Conservation (phyloP, 2,329 filamentous ascomycete genomes). For the Xenoacremonium recifei region DNA sequence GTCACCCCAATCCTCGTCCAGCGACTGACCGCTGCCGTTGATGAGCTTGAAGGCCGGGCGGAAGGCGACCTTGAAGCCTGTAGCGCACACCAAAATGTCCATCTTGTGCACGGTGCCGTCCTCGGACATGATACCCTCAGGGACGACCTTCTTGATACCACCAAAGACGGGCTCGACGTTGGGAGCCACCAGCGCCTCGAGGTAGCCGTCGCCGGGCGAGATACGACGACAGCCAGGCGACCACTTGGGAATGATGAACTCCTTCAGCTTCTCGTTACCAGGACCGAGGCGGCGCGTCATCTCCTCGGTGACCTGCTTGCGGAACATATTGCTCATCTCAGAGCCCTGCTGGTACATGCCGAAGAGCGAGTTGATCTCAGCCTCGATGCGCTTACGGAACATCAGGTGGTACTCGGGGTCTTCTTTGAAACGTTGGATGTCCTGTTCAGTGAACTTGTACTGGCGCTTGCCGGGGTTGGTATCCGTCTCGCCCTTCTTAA, state of each 20-base stretch:
- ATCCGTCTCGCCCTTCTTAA: slow-evolving; percentile 25
- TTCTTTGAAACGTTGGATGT: slow-evolving; percentile 37
- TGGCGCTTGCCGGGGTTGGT: slow-evolving; percentile 35
- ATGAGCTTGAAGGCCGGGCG: slow-evolving; percentile 42
- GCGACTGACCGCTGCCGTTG: slow-evolving; percentile 31
- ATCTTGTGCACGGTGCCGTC: slow-evolving; percentile 29
- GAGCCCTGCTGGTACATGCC: slow-evolving; percentile 41
- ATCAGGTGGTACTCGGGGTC: slow-evolving; percentile 39
- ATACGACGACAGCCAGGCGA: slow-evolving; percentile 42
- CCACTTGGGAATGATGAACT: slow-evolving; percentile 41
- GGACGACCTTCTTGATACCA: slow-evolving; percentile 34
- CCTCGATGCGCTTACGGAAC: slow-evolving; percentile 43
- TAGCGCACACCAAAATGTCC: slow-evolving; percentile 37
- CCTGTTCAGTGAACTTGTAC: slow-evolving; percentile 38
- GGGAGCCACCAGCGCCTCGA: slow-evolving; percentile 38
- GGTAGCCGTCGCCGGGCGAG: slow-evolving; percentile 41
- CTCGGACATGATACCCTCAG: slow-evolving; percentile 28
- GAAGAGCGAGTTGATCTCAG: slow-evolving; percentile 41
- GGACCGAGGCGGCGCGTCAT: slow-evolving; percentile 41
- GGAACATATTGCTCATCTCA: slow-evolving; percentile 36
- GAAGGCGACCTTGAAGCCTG: slow-evolving; percentile 38
- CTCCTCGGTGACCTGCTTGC: slow-evolving; percentile 39
- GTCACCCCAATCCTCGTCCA: slow-evolving; percentile 43
- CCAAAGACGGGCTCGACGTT: slow-evolving; percentile 45
- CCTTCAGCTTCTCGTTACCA: slow-evolving; percentile 39